phyloP scores from a whole-genome alignment of 2,329 filamentous ascomycete species.

The Microdochium bolleyi region DNA sequence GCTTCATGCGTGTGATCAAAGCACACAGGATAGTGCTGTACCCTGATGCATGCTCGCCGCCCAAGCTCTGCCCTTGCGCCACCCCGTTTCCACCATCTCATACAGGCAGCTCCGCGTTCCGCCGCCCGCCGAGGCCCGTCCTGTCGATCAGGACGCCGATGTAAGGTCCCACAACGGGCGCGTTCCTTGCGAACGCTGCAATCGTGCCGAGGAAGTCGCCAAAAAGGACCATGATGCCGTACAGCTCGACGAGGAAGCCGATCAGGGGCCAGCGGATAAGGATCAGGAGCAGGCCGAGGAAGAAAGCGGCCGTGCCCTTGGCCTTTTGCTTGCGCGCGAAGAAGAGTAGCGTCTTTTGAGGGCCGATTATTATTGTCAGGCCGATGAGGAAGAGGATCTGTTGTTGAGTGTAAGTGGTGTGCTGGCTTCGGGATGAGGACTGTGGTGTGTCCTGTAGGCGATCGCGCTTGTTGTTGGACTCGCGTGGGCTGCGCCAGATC shows the following conservation, averaged over 20 bases:
- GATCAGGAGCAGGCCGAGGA: conserved; percentile 74
- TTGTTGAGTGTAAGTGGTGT: conserved; percentile 4
- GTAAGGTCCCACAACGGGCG: conserved; percentile 82
- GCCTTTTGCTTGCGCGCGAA: conserved; percentile 91
- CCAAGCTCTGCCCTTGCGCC: neutral
- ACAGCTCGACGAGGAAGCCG: conserved; percentile 84
- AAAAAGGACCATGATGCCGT: conserved; percentile 89
- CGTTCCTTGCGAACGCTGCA: conserved; percentile 73
- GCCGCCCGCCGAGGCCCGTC: conserved; percentile 53
- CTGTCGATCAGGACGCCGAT: conserved; percentile 69
- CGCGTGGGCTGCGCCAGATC: neutral
- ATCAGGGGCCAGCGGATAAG: conserved; percentile 84
- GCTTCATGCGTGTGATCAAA: no score
- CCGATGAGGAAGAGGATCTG: conserved; percentile 97
- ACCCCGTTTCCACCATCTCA: conserved; percentile 27
- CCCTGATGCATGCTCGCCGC: no score
- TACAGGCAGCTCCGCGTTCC: conserved; percentile 72
- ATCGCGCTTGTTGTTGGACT: conserved; percentile 1
- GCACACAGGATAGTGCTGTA: no score
- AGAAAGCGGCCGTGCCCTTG: conserved; percentile 85
- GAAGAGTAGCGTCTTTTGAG: conserved; percentile 85
- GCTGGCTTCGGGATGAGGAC: conserved; percentile 2
- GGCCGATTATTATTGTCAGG: conserved; percentile 89
- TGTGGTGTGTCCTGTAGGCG: no score
- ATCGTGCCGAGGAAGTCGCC: conserved; percentile 95